These are phyloP conservation scores for Chloris gayana DNA, from an alignment of 176 grass and related monocot genomes.

Conservation along the genomic window DNA sequence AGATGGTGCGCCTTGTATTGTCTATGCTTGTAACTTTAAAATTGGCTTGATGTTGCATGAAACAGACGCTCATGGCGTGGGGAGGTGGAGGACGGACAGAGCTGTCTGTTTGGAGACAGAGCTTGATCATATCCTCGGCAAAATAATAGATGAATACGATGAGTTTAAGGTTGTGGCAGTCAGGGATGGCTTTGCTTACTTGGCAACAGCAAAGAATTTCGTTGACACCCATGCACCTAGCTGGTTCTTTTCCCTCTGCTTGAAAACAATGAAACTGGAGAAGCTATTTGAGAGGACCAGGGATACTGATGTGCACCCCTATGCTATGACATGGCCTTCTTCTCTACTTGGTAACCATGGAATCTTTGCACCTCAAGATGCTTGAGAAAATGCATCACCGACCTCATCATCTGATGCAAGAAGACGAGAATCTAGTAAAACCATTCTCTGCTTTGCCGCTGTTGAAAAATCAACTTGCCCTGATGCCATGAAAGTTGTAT, in stretches of 20 bases:
- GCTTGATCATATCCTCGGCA: not conserved
- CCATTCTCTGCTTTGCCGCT: not conserved
- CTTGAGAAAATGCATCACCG: not conserved
- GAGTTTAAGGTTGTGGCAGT: not conserved
- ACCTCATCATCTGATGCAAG: not conserved
- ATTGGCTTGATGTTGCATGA: not conserved
- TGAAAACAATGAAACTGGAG: conserved; percentile 8
- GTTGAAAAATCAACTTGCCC: too few relatives aligned
- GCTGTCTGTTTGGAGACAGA: not conserved
- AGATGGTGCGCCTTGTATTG: not conserved
- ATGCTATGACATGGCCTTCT: conserved; percentile 13
- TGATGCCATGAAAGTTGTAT: too few relatives aligned
- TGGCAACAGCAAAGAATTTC: not conserved
- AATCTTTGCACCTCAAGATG: not conserved
- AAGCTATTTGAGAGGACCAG: not conserved
- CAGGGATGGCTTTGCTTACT: not conserved
- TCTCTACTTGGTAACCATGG: not conserved
- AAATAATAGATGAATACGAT: not conserved
- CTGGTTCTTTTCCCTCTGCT: conserved; percentile 29
- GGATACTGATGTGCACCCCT: conserved; percentile 3
- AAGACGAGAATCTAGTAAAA: not conserved
- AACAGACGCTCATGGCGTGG: not conserved
- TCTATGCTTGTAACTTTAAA: not conserved
- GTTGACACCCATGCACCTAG: not conserved
- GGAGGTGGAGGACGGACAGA: not conserved